Base-by-base conservation (phyloP, 352 stramenopile species). In the Globisporangium cederbergense region DNA sequence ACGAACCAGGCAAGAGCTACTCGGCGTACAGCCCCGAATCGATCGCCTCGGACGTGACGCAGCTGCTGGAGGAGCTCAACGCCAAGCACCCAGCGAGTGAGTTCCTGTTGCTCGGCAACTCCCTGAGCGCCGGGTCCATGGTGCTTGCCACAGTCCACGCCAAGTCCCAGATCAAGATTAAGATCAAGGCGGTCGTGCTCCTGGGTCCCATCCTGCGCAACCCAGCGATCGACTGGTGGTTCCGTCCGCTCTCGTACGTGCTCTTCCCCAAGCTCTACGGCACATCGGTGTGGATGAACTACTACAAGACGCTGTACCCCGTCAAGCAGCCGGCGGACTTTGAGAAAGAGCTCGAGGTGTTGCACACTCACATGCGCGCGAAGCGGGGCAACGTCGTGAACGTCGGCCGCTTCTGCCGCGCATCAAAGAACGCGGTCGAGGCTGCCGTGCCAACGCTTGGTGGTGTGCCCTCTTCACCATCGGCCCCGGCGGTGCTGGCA, bases 91-190 rank as follows among this genome's bases (percentile, higher is more conserved):
- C 65, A 16, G 52, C 32, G 1, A 68, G 56, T 61, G 61, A 56
- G n/a, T 78, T 81, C 53, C 42, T 81, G 22, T 46, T 81, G 50
- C 42, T 78, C 20, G 74, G 65, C 60, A 78, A 81, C 61, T 81
- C 74, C 20, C 65, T 81, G 20, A 74, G 65, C 32, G 68, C 71
- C 4, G 74, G 74, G 0, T 75, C 74, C 6, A 71, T 78, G 65
- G 68, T 73, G 45, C 66, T 81, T 20, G 63, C 67, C 7, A 66
- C 72, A 4, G 53, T 32, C 7, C 20, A 64, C 32, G 50, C 25
- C 25, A 28, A 28, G 25, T 1, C 25, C 25, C 25, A 28, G 25
- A 28, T 7, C 55, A 45, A 18, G 34, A 40, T 58, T 50, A 50
- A 32, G 16, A 51, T 80, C 34, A 36, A 50, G 9, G 69, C 61